Conservation (phyloP, 1,284 basidiomycete species). For the Porogramme epimiltina region DNA sequence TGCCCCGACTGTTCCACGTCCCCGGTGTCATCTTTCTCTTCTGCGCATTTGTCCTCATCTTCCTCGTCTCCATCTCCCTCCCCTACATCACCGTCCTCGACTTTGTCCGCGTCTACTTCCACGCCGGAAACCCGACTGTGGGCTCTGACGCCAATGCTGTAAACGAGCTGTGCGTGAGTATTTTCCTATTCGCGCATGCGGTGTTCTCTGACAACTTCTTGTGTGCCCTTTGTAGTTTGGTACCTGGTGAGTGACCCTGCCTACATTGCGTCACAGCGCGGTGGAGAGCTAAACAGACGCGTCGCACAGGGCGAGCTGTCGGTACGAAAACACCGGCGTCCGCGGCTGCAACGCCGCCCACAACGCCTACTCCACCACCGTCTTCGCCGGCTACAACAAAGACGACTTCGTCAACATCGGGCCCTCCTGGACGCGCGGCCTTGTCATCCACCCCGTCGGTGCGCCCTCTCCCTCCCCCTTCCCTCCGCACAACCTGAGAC, state of each 20-base stretch:
- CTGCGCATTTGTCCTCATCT: slow-evolving; percentile 62
- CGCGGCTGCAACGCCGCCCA: slow-evolving; percentile 43
- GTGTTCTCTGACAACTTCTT: slow-evolving; percentile 5
- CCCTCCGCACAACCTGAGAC: slow-evolving; percentile 1
- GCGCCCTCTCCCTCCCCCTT: slow-evolving; percentile 22
- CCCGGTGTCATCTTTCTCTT: slow-evolving; percentile 65
- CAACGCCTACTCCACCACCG: slow-evolving; percentile 55
- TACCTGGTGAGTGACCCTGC: slow-evolving; percentile 50
- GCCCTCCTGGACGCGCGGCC: slow-evolving; percentile 69
- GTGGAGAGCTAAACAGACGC: background rate
- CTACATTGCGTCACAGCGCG: background rate
- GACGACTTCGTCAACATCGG: slow-evolving; percentile 44
- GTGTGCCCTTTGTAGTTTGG: slow-evolving; percentile 47
- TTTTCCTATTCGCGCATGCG: background rate
- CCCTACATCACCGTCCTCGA: slow-evolving; percentile 68
- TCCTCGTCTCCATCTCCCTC: slow-evolving; percentile 70
- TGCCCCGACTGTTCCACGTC: slow-evolving; percentile 50
- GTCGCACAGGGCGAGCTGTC: slow-evolving; percentile 52
- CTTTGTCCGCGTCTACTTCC: slow-evolving; percentile 58
- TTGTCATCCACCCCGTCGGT: slow-evolving; percentile 77
- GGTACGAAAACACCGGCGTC: slow-evolving; percentile 45
- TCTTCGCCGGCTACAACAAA: slow-evolving; percentile 36
- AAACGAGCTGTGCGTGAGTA: slow-evolving; percentile 56
- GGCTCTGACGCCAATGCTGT: slow-evolving; percentile 35
- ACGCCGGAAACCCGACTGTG: slow-evolving; percentile 29